Base-by-base conservation (phyloP, 164 flowering plant species). In the Annona cherimola region DNA sequence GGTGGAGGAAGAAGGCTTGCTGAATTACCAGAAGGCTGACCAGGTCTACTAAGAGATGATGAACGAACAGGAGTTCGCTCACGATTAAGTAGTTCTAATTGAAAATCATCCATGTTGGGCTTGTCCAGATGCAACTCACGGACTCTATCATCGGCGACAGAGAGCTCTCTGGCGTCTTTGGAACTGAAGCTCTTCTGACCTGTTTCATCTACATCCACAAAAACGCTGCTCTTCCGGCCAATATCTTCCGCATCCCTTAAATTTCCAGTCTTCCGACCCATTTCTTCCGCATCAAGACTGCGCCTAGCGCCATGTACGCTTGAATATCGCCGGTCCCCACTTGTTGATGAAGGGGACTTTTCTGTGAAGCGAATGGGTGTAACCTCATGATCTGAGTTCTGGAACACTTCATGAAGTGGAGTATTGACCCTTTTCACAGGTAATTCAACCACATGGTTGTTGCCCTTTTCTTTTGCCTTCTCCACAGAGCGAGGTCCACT, bases 261-360 rank as follows among this genome's bases (percentile, higher is more conserved):
- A 71, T 85, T 80, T 71, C 81, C 71, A 66, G 79, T 82, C 76
- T 89, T 85, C 66, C 76, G 80, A 40, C 86, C 89, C 11, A 82
- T 73, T 74, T 91, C 98, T 72, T 89, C 98, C 71, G 79, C 70
- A 63, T 93, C 92, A 83, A 85, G 76, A 73, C 78, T 85, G 46
- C 87, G 79, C 75, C 87, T 83, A 39, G 35, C 35, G 35, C 35
- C 35, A 26, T 26, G 35, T 26, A 69, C 76, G 76, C 79, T 75
- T 76, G 73, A 71, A 68, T 83, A 78, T 70, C 86, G 82, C 35
- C 86, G 83, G 40, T 90, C 96, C 45, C 74, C 63, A 77, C 82
- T 83, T n/a, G 86, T 74, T 35, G 96, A 84, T 66, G 94, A 84
- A 60, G 92, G 92, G 59, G 94, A 88, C 73, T 84, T 85, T 42